Conservation (phyloP, 441 rosid genomes). For the Daphne laureola region DNA sequence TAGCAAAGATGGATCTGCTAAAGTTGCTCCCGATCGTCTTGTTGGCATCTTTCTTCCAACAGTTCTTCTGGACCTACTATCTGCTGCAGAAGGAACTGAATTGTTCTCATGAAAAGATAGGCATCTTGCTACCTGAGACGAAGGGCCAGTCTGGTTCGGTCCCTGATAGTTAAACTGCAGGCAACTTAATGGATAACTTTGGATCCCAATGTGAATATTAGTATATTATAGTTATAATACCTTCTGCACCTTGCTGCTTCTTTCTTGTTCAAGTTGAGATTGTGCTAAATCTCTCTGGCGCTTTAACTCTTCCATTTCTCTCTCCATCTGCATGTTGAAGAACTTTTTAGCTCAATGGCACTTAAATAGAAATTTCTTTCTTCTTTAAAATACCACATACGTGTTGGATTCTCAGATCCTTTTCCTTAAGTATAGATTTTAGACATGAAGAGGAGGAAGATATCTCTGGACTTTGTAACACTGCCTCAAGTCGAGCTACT, state of each 20-base stretch:
- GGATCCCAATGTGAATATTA: constrained; percentile 3
- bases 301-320: constrained; percentile 83
- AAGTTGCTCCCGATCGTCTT: constrained; percentile 56
- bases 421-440: constrained; percentile 51
- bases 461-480: constrained; percentile 66
- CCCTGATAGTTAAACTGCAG: constrained; percentile 33
- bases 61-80: constrained; percentile 30
- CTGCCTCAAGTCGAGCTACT: constrained; percentile 92
- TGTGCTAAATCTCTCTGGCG: constrained; percentile 89
- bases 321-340: constrained; percentile 53
- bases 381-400: constrained; percentile 20
- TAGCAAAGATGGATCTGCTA: constrained; percentile 63
- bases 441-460: constrained; percentile 56
- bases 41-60: constrained; percentile 33
- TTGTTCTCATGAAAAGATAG: constrained; percentile 55
- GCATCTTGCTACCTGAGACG: constrained; percentile 61
- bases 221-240: constrained; percentile 26
- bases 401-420: constrained; percentile 68
- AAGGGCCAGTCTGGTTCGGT: constrained; percentile 46
- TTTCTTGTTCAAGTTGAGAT: constrained; percentile 67
- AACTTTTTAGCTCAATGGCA: constrained; percentile 4
- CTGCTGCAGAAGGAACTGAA: constrained; percentile 24
- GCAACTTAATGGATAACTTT: constrained; percentile 10
- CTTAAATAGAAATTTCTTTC: background rate
- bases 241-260: constrained; percentile 65